Percentiles rank a stretch among this genome's conserved stretches.
These are phyloP conservation scores for Lactifluus hygrophoroides DNA, from an alignment of 768 basidiomycete genomes.

Conservation along the genomic window DNA sequence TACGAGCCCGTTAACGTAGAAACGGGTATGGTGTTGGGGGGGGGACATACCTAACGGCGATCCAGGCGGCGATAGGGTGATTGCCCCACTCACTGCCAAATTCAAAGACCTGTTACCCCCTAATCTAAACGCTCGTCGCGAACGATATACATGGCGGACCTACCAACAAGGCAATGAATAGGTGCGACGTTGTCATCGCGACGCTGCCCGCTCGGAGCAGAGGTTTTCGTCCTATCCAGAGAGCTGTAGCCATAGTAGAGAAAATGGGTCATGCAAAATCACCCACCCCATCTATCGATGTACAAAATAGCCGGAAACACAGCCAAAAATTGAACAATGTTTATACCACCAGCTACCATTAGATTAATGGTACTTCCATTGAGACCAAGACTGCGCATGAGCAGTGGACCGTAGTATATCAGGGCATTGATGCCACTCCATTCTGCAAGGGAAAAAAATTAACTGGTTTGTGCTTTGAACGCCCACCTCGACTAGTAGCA, in stretches of 20 bases:
- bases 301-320: conserved; percentile 65
- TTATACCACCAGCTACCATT: conserved; percentile 69
- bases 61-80: conserved; percentile 54
- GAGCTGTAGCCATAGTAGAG: not conserved
- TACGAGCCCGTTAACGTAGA: not conserved
- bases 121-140: not conserved
- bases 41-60: conserved; percentile 50
- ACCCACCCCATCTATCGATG: conserved; percentile 52
- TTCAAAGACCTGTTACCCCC: conserved; percentile 32
- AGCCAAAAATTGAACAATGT: conserved; percentile 68
- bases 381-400: conserved; percentile 57
- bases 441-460: conserved; percentile 34
- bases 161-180: conserved; percentile 57
- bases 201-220: conserved; percentile 57
- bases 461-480: not conserved
- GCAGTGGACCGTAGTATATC: conserved; percentile 72
- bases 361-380: conserved; percentile 50
- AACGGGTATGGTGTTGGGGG: not conserved
- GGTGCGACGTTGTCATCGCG: conserved; percentile 57
- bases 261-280: not conserved
- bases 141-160: conserved; percentile 6
- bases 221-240: conserved; percentile 47
- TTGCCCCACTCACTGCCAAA: conserved; percentile 51
- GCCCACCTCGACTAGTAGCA: not conserved
- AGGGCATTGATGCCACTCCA: conserved; percentile 86